Evolutionary conservation across 2,329 filamentous ascomycete genomes (phyloP).

Genomic region (Cladorrhinum sp.): DNA sequence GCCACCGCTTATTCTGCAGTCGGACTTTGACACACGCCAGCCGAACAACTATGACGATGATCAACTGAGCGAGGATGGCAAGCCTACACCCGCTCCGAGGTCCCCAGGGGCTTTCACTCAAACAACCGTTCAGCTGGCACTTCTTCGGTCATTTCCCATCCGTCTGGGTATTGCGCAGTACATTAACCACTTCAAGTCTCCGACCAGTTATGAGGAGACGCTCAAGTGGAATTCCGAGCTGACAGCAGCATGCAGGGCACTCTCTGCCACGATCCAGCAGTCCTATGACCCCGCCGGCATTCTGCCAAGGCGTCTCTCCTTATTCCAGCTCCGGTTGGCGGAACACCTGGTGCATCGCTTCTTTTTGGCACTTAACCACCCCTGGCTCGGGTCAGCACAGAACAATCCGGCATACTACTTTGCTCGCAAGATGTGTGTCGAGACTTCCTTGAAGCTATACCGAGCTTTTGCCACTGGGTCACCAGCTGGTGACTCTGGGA

Average conservation of each 20-base stretch:
- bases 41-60: constrained; percentile 53
- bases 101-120: constrained; percentile 40
- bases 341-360: constrained; percentile 46
- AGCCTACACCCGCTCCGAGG: constrained; percentile 21
- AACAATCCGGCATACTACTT: constrained; percentile 50
- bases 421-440: constrained; percentile 49
- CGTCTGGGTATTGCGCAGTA: constrained; percentile 44
- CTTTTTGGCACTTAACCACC: constrained; percentile 54
- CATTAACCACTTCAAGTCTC: constrained; percentile 45
- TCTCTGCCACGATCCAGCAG: constrained; percentile 33
- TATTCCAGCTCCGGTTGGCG: constrained; percentile 42
- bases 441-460: constrained; percentile 36
- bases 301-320: constrained; percentile 27
- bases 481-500: constrained; percentile 17
- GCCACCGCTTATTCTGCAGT: constrained; percentile 43
- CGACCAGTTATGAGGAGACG: constrained; percentile 46
- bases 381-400: constrained; percentile 43
- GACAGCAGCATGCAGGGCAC: constrained; percentile 36
- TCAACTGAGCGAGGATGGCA: constrained; percentile 41
- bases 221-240: constrained; percentile 46
- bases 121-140: constrained; percentile 48
- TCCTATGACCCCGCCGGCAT: constrained; percentile 29
- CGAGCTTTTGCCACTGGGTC: constrained; percentile 26
- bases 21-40: constrained; percentile 49
- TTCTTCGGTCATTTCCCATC: constrained; percentile 42